phyloP scores from a whole-genome alignment of 208 protist genomes.

The Leishmania turanica region DNA sequence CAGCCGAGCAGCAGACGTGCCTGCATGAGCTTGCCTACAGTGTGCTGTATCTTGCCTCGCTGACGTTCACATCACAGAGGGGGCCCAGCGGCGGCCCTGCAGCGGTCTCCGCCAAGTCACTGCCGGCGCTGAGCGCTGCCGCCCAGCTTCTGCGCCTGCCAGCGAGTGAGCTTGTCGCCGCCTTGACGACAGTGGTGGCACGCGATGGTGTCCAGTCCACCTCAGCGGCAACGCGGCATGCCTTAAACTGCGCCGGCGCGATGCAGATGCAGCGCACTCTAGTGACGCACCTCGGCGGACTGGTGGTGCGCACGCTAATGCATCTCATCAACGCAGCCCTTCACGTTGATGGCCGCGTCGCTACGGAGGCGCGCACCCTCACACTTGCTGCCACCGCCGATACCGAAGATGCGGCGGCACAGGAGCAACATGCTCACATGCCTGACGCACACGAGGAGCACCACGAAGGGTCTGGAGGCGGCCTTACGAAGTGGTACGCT shows the following conservation, averaged over 20 bases:
- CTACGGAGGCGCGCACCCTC: not conserved
- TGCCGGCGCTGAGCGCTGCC: conserved; percentile 7
- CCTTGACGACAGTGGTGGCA: conserved; percentile 21
- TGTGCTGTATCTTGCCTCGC: conserved; percentile 4
- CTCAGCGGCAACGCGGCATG: not conserved
- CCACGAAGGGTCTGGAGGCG: not conserved
- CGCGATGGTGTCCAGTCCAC: not conserved
- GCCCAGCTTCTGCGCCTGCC: conserved; percentile 11
- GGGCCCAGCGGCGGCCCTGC: conserved; percentile 2
- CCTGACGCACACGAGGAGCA: not conserved
- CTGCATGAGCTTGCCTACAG: conserved; percentile 9
- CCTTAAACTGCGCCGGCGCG: conserved; percentile 28
- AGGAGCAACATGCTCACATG: not conserved
- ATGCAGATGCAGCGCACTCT: conserved; percentile 24
- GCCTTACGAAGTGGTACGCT: conserved; percentile 22
- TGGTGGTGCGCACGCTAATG: conserved; percentile 21
- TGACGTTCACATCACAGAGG: conserved; percentile 8
- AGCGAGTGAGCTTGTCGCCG: conserved; percentile 7
- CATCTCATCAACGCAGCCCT: conserved; percentile 9
- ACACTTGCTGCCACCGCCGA: not conserved
- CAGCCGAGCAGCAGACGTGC: conserved; percentile 4
- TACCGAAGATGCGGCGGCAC: not conserved
- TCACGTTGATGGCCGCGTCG: not conserved
- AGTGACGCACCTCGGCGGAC: conserved; percentile 18
- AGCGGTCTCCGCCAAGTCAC: not conserved